Base-by-base conservation (phyloP, 208 protist species). In the Phytomonas sp. region DNA sequence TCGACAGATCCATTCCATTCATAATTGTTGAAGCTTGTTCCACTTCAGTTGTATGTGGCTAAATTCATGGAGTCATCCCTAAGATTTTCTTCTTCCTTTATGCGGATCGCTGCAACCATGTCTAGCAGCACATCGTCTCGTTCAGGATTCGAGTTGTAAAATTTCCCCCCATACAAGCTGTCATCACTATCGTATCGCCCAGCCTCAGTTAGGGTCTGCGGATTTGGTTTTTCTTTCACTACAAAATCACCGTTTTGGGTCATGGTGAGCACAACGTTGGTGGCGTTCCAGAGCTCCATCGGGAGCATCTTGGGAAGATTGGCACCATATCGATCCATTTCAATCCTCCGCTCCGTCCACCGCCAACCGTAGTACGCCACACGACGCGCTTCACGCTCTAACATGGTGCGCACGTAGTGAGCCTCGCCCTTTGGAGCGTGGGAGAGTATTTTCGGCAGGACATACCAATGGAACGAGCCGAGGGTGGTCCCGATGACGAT, bases 391-490 rank as follows among this genome's bases (percentile, higher is more conserved):
- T 97, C 92, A 28, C 92, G 86, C 72, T 95, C 88, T 40, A 97
- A 78, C 87, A 95, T 93, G 2, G 79, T 70, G 1, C 89, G 82
- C 30, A 96, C 81, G 69, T 93, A 79, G n/a, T 86, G 75, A 56
- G 80, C 76, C 76, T 97, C 92, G 5, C 89, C 87, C 65, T 72
- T 88, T n/a, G 86, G 78, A 2, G 83, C 81, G 13, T 82, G 75
- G 29, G 91, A 92, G n/a, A 97, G 77, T n/a, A 82, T 85, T 28
- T 72, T 65, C 2, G 93, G 93, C 33, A 97, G 76, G 23, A 82
- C 73, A 59, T 96, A 94, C 83, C 91, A 94, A 72, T 95, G 91
- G 66, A 97, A 93, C 26, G 86, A 88, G 36, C 89, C 93, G 17
- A 95, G 73, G 62, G 78, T 82, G 13, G 91, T 96, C 63, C 91